phyloP scores from a whole-genome alignment of 1,139 yeast genomes.

The Scheffersomyces stambukii region DNA sequence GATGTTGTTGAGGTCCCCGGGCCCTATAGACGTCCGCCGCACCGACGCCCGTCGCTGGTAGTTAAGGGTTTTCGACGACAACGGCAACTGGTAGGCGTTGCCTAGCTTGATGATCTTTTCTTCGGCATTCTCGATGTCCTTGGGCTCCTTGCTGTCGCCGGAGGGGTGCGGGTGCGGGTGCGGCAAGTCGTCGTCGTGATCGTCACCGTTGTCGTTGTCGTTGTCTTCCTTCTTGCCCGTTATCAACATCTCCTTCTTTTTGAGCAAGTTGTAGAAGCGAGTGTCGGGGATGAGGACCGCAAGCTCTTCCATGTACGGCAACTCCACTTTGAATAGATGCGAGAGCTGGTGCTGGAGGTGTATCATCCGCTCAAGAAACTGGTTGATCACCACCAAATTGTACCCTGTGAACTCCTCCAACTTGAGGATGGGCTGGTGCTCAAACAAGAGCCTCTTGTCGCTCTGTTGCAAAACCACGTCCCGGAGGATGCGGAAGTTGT shows the following conservation, averaged over 20 bases:
- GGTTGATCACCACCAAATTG: conserved; percentile 31
- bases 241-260: conserved; percentile 30
- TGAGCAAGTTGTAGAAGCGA: conserved; percentile 32
- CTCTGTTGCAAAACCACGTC: conserved; percentile 18
- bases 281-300: conserved; percentile 27
- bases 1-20: conserved; percentile 11
- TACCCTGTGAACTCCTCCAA: conserved; percentile 26
- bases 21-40: conserved; percentile 8
- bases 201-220: conserved; percentile 13
- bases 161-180: not conserved
- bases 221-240: conserved; percentile 13
- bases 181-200: conserved; percentile 6
- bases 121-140: conserved; percentile 10
- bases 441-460: conserved; percentile 14
- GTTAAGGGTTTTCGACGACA: conserved; percentile 41
- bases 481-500: conserved; percentile 22
- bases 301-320: conserved; percentile 35
- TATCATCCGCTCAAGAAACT: conserved; percentile 38
- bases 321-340: conserved; percentile 20
- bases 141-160: conserved; percentile 5
- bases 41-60: conserved; percentile 25
- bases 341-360: conserved; percentile 27
- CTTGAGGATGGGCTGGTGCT: conserved; percentile 27
- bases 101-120: conserved; percentile 36
- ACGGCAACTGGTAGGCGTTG: conserved; percentile 33